Evolutionary conservation across 345 rosid genomes (phyloP).

Genomic region (Lepidium sativum): DNA sequence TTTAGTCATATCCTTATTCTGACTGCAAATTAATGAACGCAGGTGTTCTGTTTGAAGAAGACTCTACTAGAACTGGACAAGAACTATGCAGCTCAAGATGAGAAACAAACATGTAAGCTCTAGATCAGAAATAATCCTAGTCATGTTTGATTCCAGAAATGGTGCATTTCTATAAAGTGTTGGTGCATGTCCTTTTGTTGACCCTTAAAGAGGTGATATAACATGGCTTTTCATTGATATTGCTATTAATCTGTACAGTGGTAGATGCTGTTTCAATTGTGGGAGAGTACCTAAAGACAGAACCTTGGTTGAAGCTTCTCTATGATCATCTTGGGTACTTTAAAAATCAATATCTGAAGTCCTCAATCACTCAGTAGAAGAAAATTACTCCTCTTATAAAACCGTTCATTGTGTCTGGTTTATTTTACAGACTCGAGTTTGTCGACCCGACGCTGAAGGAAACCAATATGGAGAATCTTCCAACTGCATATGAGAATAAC

Average conservation of each 20-base stretch:
- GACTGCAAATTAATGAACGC: slow-evolving; percentile 16
- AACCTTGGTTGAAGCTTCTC: slow-evolving; percentile 76
- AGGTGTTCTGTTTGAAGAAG: slow-evolving; percentile 53
- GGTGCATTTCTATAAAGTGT: neutral
- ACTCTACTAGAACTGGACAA: slow-evolving; percentile 49
- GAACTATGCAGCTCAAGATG: slow-evolving; percentile 74
- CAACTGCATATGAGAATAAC: slow-evolving; percentile 24
- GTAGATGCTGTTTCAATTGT: slow-evolving; percentile 58
- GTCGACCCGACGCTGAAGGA: slow-evolving; percentile 29
- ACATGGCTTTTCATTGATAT: slow-evolving; percentile 11
- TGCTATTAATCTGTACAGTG: slow-evolving; percentile 37
- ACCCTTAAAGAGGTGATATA: neutral
- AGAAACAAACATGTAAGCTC: slow-evolving; percentile 56
- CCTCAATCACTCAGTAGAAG: neutral
- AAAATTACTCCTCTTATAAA: neutral
- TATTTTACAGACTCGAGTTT: slow-evolving; percentile 44
- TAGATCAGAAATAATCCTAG: neutral
- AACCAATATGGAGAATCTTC: slow-evolving; percentile 25
- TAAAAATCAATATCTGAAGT: neutral
- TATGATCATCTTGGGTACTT: slow-evolving; percentile 55
- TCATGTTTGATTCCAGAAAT: neutral
- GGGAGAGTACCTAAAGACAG: slow-evolving; percentile 72
- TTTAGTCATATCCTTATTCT: neutral
- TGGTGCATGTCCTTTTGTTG: neutral
- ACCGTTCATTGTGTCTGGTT: neutral